Conservation (phyloP, 192 early-diverging fungal species). For the Podila epigama region DNA sequence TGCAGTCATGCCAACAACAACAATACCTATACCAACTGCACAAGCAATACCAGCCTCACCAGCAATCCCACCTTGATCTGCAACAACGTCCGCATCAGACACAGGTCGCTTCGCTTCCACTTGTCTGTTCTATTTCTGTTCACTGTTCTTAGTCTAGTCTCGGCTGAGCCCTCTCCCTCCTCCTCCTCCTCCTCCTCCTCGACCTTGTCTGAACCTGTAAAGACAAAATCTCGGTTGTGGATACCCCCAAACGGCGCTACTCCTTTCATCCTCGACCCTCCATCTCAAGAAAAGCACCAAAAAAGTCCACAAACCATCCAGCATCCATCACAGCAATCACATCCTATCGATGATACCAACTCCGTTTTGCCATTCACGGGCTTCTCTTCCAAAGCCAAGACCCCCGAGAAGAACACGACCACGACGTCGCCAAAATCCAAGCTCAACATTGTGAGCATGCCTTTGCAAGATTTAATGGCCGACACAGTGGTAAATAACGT, state of each 20-base stretch:
- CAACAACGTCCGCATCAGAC: too few species aligned
- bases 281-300: background rate
- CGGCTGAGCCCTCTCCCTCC: slow-evolving; percentile 3
- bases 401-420: background rate
- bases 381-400: slow-evolving; percentile 22
- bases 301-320: background rate
- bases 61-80: too few species aligned
- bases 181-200: background rate
- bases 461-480: slow-evolving; percentile 28
- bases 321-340: background rate
- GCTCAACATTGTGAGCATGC: slow-evolving; percentile 30
- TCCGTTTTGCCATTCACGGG: background rate
- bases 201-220: background rate
- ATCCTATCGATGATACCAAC: background rate
- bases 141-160: slow-evolving; percentile 4
- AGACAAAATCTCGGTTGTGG: background rate
- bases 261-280: background rate
- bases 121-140: slow-evolving; percentile 27
- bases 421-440: background rate
- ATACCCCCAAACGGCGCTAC: slow-evolving; percentile 32
- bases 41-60: too few species aligned
- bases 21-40: too few species aligned
- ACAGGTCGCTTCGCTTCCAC: too few species aligned
- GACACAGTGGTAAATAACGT: slow-evolving; percentile 33
- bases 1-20: too few species aligned